Evolutionary conservation across 768 basidiomycete genomes (phyloP).

Genomic region (Nidularia sp.): DNA sequence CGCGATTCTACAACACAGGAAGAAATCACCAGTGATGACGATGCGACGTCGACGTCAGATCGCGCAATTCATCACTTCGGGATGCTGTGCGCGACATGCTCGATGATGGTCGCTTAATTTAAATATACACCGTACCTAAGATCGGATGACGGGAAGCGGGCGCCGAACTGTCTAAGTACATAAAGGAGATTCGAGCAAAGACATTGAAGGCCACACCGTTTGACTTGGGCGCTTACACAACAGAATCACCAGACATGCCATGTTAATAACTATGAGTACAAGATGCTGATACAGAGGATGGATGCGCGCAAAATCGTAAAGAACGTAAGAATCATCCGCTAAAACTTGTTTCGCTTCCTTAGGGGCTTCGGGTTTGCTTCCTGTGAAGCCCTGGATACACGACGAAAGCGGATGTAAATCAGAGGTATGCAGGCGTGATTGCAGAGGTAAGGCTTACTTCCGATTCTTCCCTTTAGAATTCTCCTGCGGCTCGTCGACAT

Average conservation of each 20-base stretch:
- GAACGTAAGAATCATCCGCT: background rate
- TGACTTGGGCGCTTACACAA: background rate
- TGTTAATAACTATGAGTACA: background rate
- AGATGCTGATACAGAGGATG: constrained; percentile 2
- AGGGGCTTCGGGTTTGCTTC: constrained; percentile 39
- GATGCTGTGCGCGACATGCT: no score
- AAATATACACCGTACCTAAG: no score
- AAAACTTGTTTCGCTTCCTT: constrained; percentile 60
- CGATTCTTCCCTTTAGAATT: constrained; percentile 51
- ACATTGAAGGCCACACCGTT: background rate
- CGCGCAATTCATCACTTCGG: no score
- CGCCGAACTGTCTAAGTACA: no score
- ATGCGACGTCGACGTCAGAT: no score
- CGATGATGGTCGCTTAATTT: no score
- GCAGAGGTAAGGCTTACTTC: constrained; percentile 39
- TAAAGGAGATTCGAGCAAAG: background rate
- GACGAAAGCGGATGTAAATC: background rate
- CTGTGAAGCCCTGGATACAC: constrained; percentile 30
- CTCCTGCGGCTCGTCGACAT: constrained; percentile 58
- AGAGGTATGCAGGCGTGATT: background rate
- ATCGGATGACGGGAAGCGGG: no score
- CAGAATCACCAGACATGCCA: background rate
- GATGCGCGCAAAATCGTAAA: background rate
- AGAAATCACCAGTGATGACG: no score
- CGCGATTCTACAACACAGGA: no score